Evolutionary conservation across 495 filamentous ascomycete genomes (phyloP), one percentile per base, ranked within the genome.

Genomic region (Penicillium canescens): DNA sequence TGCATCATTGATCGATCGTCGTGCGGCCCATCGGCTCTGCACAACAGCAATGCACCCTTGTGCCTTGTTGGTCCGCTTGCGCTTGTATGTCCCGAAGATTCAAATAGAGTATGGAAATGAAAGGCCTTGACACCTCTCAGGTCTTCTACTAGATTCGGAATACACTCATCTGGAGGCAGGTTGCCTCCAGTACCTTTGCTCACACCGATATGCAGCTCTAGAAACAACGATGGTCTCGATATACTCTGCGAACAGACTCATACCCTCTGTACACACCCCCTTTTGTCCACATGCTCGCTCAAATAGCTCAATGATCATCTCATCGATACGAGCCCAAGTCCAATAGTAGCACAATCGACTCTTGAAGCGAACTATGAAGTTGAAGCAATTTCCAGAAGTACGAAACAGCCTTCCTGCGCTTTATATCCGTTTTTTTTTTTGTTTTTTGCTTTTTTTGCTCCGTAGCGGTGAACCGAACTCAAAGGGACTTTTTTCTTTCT

Each of bases 1-100:
- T 16, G 31, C 31, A 42, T 53, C 52, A 65, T 67, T 64, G 61
- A 56, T 45, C 57, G 57, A 64, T 66, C 63, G 58, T 37, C 38
- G 12, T 26, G 40, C 55, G 36, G 48, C 44, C 9, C 11, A 10
- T 48, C 39, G 52, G 54, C n/a, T 56, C 13, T 37, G 5, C 28
- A 26, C 42, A 42, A 38, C 42, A 51, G 53, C 47, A 18, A 36
- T 50, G 53, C 61, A 20, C 38, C 48, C 36, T 41, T 43, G 21
- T 52, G 43, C 37, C 48, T 34, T 42, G 26, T 33, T 46, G 3
- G 41, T 37, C 40, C 20, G 28, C 24, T 16, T 52, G 31, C 53
- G 42, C 11, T 31, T 52, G n/a, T 35, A 37, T 31, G 50, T 54
- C 61, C 61, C 56, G 64, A 60, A 46, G 59, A 62, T 57, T 46